Base-by-base conservation (phyloP, 176 grass and related monocot species). In the Hsuehochloa calcarea region DNA sequence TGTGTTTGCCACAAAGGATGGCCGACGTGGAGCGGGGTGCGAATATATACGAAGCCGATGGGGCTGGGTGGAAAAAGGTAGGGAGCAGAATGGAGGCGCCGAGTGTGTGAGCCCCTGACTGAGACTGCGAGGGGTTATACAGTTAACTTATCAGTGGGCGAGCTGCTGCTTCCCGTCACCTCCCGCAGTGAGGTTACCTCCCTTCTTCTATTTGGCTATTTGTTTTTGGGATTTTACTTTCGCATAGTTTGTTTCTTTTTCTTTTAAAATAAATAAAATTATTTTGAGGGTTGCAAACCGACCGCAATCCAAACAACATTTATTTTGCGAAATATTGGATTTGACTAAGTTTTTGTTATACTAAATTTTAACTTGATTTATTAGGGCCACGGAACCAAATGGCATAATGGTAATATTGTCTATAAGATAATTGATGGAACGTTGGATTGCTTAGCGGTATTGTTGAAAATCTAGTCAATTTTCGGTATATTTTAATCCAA, bases 1-100 rank as follows among this genome's bases (percentile, higher is more conserved):
- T 44, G 70, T 45, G 85, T 25, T 7, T 52, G 85, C 13, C 41
- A 60, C 19, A 20, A 64, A 82, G 19, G 73, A 10, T 1, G 11
- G 29, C 56, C 50, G 5, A 10, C 1, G 47, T 29, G 55, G 40
- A 46, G 46, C 10, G 5, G 69, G n/a, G 8, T 22, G 80, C 20
- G 27, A 92, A 94, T 92, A 88, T 78, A 78, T 46, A 49, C 13
- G 6, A 65, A 85, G n/a, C 0, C 6, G 55, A 94, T 76, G 89
- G 89, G 72, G 47, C 59, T 80, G 50, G 0, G 63, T 5, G 38
- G 75, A 70, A 92, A 79, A 90, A 80, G 39, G 37, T 41, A 20
- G 85, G 10, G 74, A 50, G 61, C 84, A 60, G 67, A 78, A 23
- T 56, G 70, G 77, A 70, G 82, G 74, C 68, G 68, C 75, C 34